A percentile compares a stretch with the other conserved stretches of the same genome.
Evolutionary conservation across 2,329 filamentous ascomycete genomes (phyloP).

Genomic region (Monilinia polystroma): DNA sequence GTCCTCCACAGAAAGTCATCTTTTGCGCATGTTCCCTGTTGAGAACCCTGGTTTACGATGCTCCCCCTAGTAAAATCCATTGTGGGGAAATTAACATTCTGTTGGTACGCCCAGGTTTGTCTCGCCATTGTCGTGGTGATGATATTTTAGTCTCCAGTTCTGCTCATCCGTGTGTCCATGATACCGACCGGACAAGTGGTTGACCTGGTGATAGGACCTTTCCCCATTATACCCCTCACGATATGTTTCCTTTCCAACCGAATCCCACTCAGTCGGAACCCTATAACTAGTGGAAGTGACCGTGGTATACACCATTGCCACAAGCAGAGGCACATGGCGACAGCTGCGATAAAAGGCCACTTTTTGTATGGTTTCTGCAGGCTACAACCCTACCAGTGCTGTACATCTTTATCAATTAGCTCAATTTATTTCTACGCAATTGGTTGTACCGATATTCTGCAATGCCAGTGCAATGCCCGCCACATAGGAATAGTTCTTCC

Average conservation of each 20-base stretch:
- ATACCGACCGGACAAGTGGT: background rate
- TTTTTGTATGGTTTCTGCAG: no score
- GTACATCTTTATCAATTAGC: background rate
- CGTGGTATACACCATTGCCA: no score
- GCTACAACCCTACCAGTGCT: no score
- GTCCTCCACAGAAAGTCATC: background rate
- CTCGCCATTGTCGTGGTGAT: background rate
- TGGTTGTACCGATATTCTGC: background rate
- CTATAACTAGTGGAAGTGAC: background rate
- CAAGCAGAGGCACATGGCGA: no score
- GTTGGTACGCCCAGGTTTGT: background rate
- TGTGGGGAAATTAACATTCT: slow-evolving; percentile 5
- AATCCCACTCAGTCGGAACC: background rate
- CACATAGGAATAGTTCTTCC: background rate
- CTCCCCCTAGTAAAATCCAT: background rate
- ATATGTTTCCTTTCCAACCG: background rate
- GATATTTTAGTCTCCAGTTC: background rate
- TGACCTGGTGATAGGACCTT: background rate
- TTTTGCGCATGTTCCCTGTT: no score
- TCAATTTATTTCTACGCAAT: background rate
- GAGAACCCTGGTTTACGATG: no score
- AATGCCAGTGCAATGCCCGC: background rate
- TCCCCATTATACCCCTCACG: background rate
- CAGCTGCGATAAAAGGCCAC: no score
- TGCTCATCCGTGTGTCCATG: background rate